Conservation (phyloP, 1,284 basidiomycete genomes). For the Moesziomyces antarcticus region DNA sequence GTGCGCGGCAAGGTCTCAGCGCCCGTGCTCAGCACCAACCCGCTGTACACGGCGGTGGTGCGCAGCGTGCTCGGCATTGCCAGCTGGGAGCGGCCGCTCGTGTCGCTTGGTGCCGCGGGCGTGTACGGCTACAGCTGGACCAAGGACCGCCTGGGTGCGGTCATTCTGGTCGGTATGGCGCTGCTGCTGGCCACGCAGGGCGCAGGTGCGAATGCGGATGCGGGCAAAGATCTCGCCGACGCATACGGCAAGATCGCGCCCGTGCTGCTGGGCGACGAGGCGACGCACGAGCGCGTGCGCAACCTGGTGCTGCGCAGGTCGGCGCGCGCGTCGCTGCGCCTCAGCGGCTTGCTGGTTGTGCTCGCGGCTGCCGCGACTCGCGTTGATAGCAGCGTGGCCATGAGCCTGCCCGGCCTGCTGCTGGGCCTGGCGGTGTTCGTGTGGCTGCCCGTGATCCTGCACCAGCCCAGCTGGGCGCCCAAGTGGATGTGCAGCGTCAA, state of each 20-base stretch:
- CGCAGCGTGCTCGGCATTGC: constrained; percentile 21
- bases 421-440: constrained; percentile 43
- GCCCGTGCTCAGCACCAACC: constrained; percentile 11
- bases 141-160: constrained; percentile 26
- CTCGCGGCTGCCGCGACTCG: constrained; percentile 13
- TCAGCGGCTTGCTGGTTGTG: constrained; percentile 11
- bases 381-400: constrained; percentile 7
- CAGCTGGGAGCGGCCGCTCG: constrained; percentile 35
- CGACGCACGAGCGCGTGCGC: constrained; percentile 42
- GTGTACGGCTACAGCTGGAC: constrained; percentile 40
- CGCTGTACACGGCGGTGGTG: constrained; percentile 32
- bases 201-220: constrained; percentile 1
- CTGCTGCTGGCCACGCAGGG: constrained; percentile 17
- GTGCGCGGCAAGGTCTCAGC: neutral
- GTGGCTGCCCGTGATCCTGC: constrained; percentile 42
- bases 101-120: constrained; percentile 16
- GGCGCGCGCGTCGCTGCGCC: constrained; percentile 35
- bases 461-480: constrained; percentile 45
- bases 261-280: constrained; percentile 22
- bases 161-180: constrained; percentile 18
- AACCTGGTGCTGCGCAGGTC: constrained; percentile 42
- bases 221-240: constrained; percentile 16
- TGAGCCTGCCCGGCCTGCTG: constrained; percentile 31
- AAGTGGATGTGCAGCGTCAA: constrained; percentile 15
- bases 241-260: constrained; percentile 23